phyloP scores from a whole-genome alignment of 805 yeast species.

The Sugiyamaella lignohabitans region DNA sequence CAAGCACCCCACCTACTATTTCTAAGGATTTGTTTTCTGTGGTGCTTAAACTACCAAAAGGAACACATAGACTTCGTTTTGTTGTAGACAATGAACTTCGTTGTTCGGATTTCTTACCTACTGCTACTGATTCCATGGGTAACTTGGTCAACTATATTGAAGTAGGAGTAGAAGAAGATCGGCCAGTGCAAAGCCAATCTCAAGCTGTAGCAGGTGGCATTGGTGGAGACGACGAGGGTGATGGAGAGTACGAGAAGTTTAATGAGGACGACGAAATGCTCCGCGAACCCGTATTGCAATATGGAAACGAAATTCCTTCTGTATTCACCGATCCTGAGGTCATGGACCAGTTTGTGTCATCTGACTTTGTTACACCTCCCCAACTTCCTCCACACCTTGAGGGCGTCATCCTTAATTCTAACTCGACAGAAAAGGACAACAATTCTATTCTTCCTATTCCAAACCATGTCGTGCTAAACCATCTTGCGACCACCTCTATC shows the following conservation, averaged over 20 bases:
- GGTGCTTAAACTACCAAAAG: conserved; percentile 52
- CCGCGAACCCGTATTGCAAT: conserved; percentile 51
- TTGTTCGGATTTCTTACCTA: conserved; percentile 80
- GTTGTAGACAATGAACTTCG: conserved; percentile 89
- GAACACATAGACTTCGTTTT: conserved; percentile 87
- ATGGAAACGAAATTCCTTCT: conserved; percentile 37
- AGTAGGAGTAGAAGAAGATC: conserved; percentile 20
- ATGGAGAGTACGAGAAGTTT: conserved; percentile 50
- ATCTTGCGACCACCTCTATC: conserved; percentile 88
- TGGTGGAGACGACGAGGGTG: conserved; percentile 12
- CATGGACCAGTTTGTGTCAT: conserved; percentile 33
- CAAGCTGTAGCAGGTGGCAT: conserved; percentile 9
- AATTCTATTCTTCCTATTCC: conserved; percentile 88
- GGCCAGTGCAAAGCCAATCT: conserved; percentile 2
- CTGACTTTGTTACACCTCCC: conserved; percentile 72
- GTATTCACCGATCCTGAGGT: conserved; percentile 41
- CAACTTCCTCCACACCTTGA: conserved; percentile 96
- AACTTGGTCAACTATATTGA: conserved; percentile 81
- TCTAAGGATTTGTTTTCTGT: conserved; percentile 22
- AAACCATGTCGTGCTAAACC: conserved; percentile 88
- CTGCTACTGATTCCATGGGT: conserved; percentile 95
- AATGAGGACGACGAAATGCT: conserved; percentile 47
- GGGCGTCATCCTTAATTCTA: conserved; percentile 75
- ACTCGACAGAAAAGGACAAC: conserved; percentile 70
- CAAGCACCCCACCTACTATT: background rate